phyloP scores from a whole-genome alignment of 495 filamentous ascomycete genomes.

The Sabuloglossum arenarium region DNA sequence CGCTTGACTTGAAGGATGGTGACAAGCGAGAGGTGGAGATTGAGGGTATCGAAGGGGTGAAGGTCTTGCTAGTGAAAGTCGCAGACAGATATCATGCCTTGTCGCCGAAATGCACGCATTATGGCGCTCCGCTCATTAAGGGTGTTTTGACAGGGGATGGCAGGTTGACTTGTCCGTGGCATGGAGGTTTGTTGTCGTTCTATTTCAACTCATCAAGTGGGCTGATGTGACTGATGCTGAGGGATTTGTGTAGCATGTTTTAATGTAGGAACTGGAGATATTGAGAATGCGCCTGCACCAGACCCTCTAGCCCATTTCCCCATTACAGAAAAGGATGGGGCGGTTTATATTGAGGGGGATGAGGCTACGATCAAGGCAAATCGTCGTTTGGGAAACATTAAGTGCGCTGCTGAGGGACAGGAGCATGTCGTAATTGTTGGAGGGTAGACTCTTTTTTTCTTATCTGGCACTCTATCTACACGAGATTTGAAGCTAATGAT shows the following conservation, averaged over 20 bases:
- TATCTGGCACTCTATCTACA: neutral
- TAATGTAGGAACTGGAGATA: conserved; percentile 67
- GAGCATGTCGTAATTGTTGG: conserved; percentile 75
- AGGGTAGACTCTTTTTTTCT: conserved; percentile 32
- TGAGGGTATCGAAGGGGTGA: conserved; percentile 66
- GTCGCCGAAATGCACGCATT: conserved; percentile 84
- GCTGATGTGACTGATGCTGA: conserved; percentile 6
- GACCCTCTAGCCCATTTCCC: conserved; percentile 68
- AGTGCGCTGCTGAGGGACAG: conserved; percentile 38
- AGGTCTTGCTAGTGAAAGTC: conserved; percentile 65
- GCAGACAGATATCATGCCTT: conserved; percentile 55
- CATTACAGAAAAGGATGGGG: conserved; percentile 54
- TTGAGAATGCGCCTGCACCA: conserved; percentile 82
- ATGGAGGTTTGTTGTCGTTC: conserved; percentile 40
- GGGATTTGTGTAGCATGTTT: conserved; percentile 63
- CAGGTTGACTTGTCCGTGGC: conserved; percentile 82
- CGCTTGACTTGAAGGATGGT: conserved; percentile 46
- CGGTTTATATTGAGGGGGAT: conserved; percentile 65
- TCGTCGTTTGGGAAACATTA: conserved; percentile 47
- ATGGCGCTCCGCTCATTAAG: conserved; percentile 67
- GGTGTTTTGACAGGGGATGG: conserved; percentile 71
- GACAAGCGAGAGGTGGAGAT: conserved; percentile 82
- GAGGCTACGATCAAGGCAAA: conserved; percentile 60
- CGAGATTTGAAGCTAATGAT: neutral
- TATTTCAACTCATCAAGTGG: neutral